A percentile compares a stretch with the other conserved stretches of the same genome.
Evolutionary conservation across 495 filamentous ascomycete species (phyloP).

Genomic region (Ascodesmis nigricans): DNA sequence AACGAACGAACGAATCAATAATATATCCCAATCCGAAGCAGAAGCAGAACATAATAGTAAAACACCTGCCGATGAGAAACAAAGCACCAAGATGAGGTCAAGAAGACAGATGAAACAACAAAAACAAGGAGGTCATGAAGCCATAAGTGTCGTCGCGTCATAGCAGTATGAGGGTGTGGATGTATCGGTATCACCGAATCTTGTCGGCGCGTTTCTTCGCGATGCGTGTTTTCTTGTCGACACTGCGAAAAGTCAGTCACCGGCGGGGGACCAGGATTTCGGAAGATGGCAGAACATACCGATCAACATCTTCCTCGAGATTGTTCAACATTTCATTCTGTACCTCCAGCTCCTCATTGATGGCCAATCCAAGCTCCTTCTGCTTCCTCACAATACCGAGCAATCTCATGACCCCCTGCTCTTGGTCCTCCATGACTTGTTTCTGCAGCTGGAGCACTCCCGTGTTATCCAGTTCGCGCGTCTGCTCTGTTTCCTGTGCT

Average conservation of each 20-base stretch:
- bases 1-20: background rate
- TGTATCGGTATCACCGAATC: conserved; percentile 24
- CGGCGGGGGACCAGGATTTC: too few species aligned
- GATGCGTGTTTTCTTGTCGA: conserved; percentile 56
- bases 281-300: conserved; percentile 19
- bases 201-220: conserved; percentile 63
- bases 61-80: background rate
- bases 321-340: conserved; percentile 64
- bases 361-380: conserved; percentile 65
- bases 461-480: conserved; percentile 71
- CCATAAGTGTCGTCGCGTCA: background rate
- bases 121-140: background rate
- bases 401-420: conserved; percentile 54
- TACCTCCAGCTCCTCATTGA: conserved; percentile 61
- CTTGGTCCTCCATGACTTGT: conserved; percentile 69
- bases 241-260: conserved; percentile 23
- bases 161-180: background rate
- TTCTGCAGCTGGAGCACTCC: conserved; percentile 71
- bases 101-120: background rate
- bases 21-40: background rate
- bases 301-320: conserved; percentile 52
- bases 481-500: conserved; percentile 62
- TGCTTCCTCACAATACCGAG: conserved; percentile 55
- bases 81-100: background rate
- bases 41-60: background rate